Evolutionary conservation across 2,329 filamentous ascomycete species (phyloP), one percentile per base, ranked within the genome.

Genomic region (Colletotrichum kahawae): DNA sequence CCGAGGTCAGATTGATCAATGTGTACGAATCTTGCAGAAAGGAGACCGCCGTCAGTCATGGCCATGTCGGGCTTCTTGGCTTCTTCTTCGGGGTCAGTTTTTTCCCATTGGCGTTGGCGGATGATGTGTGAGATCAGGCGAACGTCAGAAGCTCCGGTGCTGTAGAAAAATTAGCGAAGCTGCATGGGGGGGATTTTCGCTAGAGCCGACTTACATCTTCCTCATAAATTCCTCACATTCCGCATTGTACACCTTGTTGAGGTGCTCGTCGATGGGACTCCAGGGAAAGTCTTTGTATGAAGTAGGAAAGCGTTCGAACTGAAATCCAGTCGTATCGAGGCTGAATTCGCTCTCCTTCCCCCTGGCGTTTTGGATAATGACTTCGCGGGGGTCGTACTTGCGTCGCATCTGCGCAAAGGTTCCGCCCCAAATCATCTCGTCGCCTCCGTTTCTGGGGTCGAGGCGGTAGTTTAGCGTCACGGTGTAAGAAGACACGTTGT

Each of bases 1-100:
- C 87, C 88, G 1, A 75, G 16, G 79, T 90, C 89, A 4, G 88
- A 88, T 79, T 92, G 90, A 79, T 92, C 90, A 77, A 92, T 90
- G 80, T 92, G 90, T 1, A 91, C 71, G 2, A 71, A 71, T 9
- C 69, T 29, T 2, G 69, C 69, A 2, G 69, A 67, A 0, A 71
- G 63, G 1, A 71, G 69, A 0, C 69, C 63, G 1, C 69, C 69
- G 4, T 71, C 69, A 1, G 69, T 71, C 69, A 71, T 71, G 10
- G 69, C 69, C 69, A 71, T 71, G 14, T 71, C 69, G 2, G 69
- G 69, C 33, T 71, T 71, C 9, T 71, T 43, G 1, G 34, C 34
- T 2, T 71, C 69, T 43, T 71, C 69, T 12, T 67, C 69, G 1
- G 69, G 63, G 7, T 71, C 13, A 1, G 60, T 63, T 14, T 31